These are phyloP conservation scores for Nicotiana obtusifolia DNA, from an alignment of 257 asterid species.

Conservation along the genomic window DNA sequence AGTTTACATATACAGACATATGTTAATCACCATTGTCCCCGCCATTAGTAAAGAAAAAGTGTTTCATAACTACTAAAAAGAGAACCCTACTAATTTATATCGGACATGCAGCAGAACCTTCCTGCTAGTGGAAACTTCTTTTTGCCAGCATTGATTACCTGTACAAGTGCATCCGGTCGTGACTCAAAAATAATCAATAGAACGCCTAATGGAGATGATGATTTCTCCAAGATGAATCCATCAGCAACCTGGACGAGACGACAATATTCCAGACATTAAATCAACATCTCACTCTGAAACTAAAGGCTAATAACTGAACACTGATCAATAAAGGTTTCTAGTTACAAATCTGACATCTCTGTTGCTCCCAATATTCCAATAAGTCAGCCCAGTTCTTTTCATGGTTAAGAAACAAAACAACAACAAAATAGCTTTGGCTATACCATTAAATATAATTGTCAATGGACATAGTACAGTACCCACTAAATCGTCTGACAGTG, in stretches of 20 bases:
- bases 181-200: constrained; percentile 75
- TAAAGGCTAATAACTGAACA: background rate
- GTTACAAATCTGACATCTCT: background rate
- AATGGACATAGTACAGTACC: background rate
- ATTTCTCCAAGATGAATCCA: constrained; percentile 66
- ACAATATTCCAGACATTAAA: constrained; percentile 2
- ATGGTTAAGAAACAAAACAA: background rate
- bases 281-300: background rate
- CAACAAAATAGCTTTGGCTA: background rate
- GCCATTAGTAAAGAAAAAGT: background rate
- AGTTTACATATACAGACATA: background rate
- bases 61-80: background rate
- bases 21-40: background rate
- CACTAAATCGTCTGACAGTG: background rate
- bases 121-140: background rate
- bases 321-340: background rate
- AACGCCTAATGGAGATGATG: constrained; percentile 67
- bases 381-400: background rate
- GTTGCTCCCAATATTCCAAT: background rate
- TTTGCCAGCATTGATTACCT: constrained; percentile 33
- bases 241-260: constrained; percentile 53
- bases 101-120: background rate
- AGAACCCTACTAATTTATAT: background rate
- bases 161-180: constrained; percentile 82
- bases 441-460: background rate